These are phyloP conservation scores for Pisolithus microcarpus DNA, from an alignment of 768 basidiomycete species.

Conservation along the genomic window DNA sequence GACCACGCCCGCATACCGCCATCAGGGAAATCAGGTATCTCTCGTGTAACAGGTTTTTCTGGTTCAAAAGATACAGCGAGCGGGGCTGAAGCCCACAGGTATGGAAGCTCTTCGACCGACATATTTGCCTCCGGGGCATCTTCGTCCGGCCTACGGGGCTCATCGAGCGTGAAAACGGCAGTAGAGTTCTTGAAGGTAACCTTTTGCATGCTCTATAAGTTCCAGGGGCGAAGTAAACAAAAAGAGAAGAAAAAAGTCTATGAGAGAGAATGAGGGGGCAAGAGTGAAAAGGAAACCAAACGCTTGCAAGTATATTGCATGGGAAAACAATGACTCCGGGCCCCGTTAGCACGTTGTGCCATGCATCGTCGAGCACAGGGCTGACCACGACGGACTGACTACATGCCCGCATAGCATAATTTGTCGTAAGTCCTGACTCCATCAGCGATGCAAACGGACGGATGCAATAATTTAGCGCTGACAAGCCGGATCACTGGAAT, in stretches of 20 bases:
- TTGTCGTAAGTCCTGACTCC: not conserved
- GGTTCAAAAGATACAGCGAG: constrained; percentile 1
- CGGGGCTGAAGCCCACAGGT: not conserved
- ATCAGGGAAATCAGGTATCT: constrained; percentile 4
- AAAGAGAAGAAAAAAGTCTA: not conserved
- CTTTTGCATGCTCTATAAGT: not conserved
- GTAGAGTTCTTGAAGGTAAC: not conserved
- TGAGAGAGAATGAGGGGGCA: not conserved
- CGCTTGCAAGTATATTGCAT: not conserved
- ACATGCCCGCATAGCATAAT: not conserved
- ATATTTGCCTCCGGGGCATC: not conserved
- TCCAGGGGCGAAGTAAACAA: not conserved
- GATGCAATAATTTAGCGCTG: too few species aligned
- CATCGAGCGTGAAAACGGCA: not conserved
- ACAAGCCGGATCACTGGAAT: too few species aligned
- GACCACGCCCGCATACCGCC: constrained; percentile 10
- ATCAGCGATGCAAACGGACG: too few species aligned
- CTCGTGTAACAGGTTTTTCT: not conserved
- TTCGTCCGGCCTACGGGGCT: not conserved
- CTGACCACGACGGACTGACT: not conserved
- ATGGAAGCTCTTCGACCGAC: not conserved
- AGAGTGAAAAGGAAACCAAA: too few species aligned
- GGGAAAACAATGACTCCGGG: not conserved
- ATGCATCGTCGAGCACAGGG: not conserved
- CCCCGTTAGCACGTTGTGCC: not conserved